Base-by-base conservation (phyloP, 345 rosid species). In the Kandelia obovata region DNA sequence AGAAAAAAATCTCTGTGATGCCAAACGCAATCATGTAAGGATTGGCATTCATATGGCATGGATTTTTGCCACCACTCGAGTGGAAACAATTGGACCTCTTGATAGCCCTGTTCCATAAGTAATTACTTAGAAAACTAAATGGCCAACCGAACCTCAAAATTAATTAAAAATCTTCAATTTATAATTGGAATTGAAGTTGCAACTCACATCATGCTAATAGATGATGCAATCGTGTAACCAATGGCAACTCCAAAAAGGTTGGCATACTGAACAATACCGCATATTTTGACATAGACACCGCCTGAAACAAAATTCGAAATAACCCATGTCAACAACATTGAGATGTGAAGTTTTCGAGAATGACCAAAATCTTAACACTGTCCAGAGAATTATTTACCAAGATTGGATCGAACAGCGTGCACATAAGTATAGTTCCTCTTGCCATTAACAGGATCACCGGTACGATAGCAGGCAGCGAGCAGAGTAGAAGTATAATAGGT, bases 141-240 rank as follows among this genome's bases (percentile, higher is more conserved):
- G 5, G 21, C 49, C 52, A 23, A 21, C 28, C 59, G 28, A 25
- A 62, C 0, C 26, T n/a, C 10, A 32, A n/a, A 57, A 34, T 61
- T 34, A 52, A 61, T 55, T 23, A 28, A 13, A 66, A 62, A 27
- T 49, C 47, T 27, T 58, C 31, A 17, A 17, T 7, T 16, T 34
- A 59, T 7, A 66, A 27, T 58, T 6, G 7, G n/a, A 49, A 47
- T 1, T 34, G 21, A 9, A 15, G 52, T 2, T 7, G 4, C 3
- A 0, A 5, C 70, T 62, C 31, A 73, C 97, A 87, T 91, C 96
- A 87, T 91, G 82, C 92, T 89, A 58, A 86, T 82, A 57, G 96
- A 86, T 43, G 97, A 79, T 66, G 96, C 97, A 11, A 89, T 89
- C 31, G 96, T 92, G 81, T 89, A 92, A 32, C 97, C 90, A 19